Evolutionary conservation across 148 eudicot species (phyloP).

Genomic region (Cornus florida): DNA sequence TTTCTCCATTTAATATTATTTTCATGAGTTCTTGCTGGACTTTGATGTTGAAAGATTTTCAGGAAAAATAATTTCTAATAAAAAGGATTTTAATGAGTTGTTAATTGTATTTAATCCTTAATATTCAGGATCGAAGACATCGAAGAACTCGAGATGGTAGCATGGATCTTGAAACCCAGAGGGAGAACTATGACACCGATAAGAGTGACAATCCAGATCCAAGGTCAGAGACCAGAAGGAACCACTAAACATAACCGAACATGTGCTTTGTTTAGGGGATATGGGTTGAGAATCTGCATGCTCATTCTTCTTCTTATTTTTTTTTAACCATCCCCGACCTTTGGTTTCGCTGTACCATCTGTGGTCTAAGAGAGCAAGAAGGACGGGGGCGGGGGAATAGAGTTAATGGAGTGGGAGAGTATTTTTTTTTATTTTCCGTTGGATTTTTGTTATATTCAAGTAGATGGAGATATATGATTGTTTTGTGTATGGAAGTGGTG

Average conservation of each 20-base stretch:
- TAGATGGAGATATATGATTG: slow-evolving; percentile 14
- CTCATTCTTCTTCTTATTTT: neutral
- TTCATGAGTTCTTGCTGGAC: no score
- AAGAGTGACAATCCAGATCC: slow-evolving; percentile 76
- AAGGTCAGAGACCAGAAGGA: slow-evolving; percentile 63
- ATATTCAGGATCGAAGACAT: slow-evolving; percentile 76
- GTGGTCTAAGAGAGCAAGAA: neutral
- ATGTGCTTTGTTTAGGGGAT: neutral
- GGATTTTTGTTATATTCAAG: neutral
- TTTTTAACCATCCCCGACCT: neutral
- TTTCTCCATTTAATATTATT: neutral
- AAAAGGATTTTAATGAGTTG: neutral
- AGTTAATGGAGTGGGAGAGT: neutral
- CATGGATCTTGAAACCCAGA: slow-evolving; percentile 57
- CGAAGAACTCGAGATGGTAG: slow-evolving; percentile 52
- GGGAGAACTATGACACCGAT: slow-evolving; percentile 64
- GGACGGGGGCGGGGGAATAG: neutral
- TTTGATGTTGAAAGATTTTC: neutral
- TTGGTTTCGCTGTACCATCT: neutral
- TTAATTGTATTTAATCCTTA: neutral
- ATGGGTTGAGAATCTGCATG: neutral
- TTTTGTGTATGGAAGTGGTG: slow-evolving; percentile 2
- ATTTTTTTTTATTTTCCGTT: neutral
- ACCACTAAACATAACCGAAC: slow-evolving; percentile 21
- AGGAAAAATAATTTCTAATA: neutral